Percentiles rank a stretch among this genome's conserved stretches.
These are phyloP conservation scores for Naganishia kalamii DNA, from an alignment of 768 basidiomycete genomes.

Conservation along the genomic window DNA sequence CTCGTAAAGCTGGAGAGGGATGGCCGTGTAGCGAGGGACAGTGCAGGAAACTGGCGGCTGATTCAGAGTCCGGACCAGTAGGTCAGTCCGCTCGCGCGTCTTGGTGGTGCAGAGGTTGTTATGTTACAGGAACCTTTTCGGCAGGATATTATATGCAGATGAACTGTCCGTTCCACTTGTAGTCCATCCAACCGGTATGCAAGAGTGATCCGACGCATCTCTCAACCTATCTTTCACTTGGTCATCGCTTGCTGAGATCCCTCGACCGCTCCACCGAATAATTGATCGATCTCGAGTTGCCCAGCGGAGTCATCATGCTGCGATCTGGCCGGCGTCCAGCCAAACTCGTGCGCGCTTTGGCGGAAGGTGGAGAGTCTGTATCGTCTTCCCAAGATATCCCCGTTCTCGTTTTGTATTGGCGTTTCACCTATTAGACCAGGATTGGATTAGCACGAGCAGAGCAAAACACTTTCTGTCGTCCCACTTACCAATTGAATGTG, in stretches of 20 bases:
- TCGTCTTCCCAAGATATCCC: conserved; percentile 9
- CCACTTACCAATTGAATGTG: conserved; percentile 6
- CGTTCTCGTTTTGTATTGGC: conserved; percentile 11
- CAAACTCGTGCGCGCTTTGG: neutral
- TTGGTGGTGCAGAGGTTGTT: no score
- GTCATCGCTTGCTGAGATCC: neutral
- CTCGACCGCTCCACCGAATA: neutral
- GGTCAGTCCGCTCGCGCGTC: no score
- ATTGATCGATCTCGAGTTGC: neutral
- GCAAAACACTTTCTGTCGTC: no score
- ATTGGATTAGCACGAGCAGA: neutral
- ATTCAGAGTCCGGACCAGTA: no score
- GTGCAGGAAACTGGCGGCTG: neutral
- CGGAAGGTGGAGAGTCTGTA: neutral
- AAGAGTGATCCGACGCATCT: no score
- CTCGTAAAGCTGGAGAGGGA: conserved; percentile 12
- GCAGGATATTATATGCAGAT: no score
- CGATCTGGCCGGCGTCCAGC: neutral
- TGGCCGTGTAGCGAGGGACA: neutral
- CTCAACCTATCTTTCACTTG: no score
- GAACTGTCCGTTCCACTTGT: no score
- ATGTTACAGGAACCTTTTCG: no score
- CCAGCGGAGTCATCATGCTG: neutral
- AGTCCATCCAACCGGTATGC: no score
- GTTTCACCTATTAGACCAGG: neutral